Conservation (phyloP, 2,329 filamentous ascomycete genomes). For the Graphiopsis chlorocephala region DNA sequence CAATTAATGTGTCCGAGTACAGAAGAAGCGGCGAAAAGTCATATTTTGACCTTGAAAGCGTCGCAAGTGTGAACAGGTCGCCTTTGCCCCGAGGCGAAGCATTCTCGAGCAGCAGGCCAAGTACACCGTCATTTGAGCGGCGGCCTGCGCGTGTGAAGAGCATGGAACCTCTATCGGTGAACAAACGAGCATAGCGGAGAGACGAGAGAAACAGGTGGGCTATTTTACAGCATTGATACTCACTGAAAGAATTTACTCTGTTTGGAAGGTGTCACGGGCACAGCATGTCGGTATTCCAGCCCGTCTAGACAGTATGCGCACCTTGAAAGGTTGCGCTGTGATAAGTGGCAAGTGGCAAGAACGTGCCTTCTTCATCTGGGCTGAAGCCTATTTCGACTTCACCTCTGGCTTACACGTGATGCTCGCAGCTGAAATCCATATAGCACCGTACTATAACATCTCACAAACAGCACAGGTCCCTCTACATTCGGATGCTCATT, state of each 20-base stretch:
- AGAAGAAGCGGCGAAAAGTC: slow-evolving; percentile 56
- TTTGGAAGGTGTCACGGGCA: background rate
- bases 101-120: slow-evolving; percentile 50
- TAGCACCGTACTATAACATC: background rate
- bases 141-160: slow-evolving; percentile 38
- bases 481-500: background rate
- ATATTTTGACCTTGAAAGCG: slow-evolving; percentile 44
- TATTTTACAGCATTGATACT: background rate
- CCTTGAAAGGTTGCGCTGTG: background rate
- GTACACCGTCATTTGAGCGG: slow-evolving; percentile 33
- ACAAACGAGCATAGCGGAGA: background rate
- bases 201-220: background rate
- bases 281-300: background rate
- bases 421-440: background rate
- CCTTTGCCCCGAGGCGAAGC: slow-evolving; percentile 47
- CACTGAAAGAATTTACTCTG: background rate
- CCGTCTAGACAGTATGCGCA: background rate
- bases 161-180: slow-evolving; percentile 19
- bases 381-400: slow-evolving; percentile 7
- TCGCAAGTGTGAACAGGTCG: slow-evolving; percentile 46
- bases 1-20: slow-evolving; percentile 68
- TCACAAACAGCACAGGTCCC: background rate
- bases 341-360: background rate
- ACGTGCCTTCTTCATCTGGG: slow-evolving; percentile 9
- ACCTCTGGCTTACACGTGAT: background rate